phyloP scores from a whole-genome alignment of 2,329 filamentous ascomycete genomes.

The Penicillium sp. region DNA sequence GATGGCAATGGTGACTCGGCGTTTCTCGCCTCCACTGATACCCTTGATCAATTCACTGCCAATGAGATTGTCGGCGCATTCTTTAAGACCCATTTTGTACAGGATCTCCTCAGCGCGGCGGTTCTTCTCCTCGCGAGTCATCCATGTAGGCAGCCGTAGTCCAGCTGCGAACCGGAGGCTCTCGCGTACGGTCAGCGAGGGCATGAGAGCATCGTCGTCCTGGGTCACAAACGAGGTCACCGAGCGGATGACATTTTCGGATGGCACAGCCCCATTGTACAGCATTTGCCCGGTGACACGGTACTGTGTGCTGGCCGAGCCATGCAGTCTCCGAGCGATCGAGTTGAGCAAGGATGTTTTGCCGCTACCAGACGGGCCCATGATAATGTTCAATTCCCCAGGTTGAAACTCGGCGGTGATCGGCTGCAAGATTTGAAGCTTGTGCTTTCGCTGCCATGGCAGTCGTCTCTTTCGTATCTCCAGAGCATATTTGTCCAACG shows the following conservation, averaged over 20 bases:
- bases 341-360: slow-evolving; percentile 75
- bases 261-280: slow-evolving; percentile 70
- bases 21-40: slow-evolving; percentile 77
- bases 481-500: slow-evolving; percentile 65
- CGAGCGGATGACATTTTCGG: slow-evolving; percentile 67
- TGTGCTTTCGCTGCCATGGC: slow-evolving; percentile 47
- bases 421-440: slow-evolving; percentile 62
- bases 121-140: slow-evolving; percentile 68
- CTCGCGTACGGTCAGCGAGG: slow-evolving; percentile 74
- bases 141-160: slow-evolving; percentile 68
- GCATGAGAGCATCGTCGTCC: slow-evolving; percentile 73
- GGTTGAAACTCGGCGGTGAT: slow-evolving; percentile 68
- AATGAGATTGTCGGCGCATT: slow-evolving; percentile 74
- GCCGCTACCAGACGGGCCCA: slow-evolving; percentile 76
- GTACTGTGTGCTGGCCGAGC: slow-evolving; percentile 64
- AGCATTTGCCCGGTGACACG: slow-evolving; percentile 62
- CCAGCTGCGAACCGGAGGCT: slow-evolving; percentile 71
- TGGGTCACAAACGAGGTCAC: slow-evolving; percentile 77
- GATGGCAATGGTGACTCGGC: slow-evolving; percentile 74
- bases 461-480: slow-evolving; percentile 63
- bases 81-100: slow-evolving; percentile 73
- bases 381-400: slow-evolving; percentile 72
- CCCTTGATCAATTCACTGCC: slow-evolving; percentile 73
- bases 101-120: slow-evolving; percentile 70
- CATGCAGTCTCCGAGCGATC: slow-evolving; percentile 68